Conservation (phyloP, 208 protist species). For the Trypanosoma conorhini region DNA sequence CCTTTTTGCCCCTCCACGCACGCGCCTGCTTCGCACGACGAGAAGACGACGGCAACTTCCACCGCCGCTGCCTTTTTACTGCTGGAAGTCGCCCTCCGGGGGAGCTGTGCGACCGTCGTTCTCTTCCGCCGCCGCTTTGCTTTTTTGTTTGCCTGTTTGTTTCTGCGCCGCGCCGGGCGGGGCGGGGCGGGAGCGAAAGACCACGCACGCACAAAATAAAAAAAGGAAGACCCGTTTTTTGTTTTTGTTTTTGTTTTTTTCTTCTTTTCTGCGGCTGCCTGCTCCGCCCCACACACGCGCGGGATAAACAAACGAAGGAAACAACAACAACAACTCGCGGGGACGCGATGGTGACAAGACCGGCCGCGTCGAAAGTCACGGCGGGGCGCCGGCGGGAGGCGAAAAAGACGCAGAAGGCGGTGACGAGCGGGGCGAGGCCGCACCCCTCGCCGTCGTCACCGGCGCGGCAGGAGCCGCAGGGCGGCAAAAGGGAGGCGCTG, state of each 20-base stretch:
- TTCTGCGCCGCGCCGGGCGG: background rate
- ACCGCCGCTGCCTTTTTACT: too few species aligned
- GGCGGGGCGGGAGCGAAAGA: too few species aligned
- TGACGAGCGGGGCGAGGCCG: background rate
- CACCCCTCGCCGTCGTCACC: background rate
- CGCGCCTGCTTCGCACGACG: too few species aligned
- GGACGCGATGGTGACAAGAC: background rate
- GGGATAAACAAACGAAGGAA: background rate
- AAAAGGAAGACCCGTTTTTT: background rate
- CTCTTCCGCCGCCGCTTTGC: background rate
- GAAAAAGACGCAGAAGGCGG: background rate
- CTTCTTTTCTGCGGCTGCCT: background rate
- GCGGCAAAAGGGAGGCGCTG: conserved; percentile 32
- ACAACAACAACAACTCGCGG: background rate
- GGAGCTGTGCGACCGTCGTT: background rate
- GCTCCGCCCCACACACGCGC: background rate
- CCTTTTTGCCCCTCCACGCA: too few species aligned
- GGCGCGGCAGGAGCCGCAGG: background rate
- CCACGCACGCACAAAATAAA: too few species aligned
- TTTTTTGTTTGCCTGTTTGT: background rate
- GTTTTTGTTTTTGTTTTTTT: background rate
- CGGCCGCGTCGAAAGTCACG: background rate
- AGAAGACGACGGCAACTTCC: too few species aligned
- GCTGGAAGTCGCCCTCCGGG: too few species aligned
- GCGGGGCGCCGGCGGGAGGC: background rate